A percentile compares a stretch with the other conserved stretches of the same genome.
These are phyloP conservation scores for Caulochytrium protostelioides DNA, from an alignment of 371 early-diverging fungal species.

Conservation along the genomic window DNA sequence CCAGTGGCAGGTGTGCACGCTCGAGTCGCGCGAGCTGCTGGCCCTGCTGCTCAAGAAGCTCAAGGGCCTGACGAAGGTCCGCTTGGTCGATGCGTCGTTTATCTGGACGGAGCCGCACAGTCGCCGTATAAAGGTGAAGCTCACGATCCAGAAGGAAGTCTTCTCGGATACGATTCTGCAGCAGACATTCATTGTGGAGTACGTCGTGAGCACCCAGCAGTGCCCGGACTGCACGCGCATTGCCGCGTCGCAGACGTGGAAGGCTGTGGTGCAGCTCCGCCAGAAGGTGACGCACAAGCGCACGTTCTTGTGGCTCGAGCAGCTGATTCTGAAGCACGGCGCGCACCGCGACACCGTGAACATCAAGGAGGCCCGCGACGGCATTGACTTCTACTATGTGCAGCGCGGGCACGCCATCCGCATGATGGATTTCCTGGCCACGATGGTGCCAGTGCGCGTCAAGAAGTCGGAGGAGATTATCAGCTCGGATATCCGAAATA, in stretches of 20 bases:
- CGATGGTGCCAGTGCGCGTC: conserved; percentile 61
- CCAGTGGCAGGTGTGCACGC: conserved; percentile 68
- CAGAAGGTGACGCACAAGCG: conserved; percentile 92
- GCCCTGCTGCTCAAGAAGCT: conserved; percentile 84
- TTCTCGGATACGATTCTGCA: conserved; percentile 85
- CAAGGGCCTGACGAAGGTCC: conserved; percentile 69
- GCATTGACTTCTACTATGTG: conserved; percentile 97
- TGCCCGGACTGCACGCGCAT: conserved; percentile 95
- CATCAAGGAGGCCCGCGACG: conserved; percentile 93
- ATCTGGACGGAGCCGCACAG: conserved; percentile 98
- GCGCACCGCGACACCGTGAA: conserved; percentile 91
- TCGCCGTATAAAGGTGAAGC: conserved; percentile 77
- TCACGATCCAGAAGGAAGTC: conserved; percentile 95
- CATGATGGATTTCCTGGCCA: conserved; percentile 84
- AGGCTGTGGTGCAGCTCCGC: conserved; percentile 93
- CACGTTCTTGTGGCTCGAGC: conserved; percentile 96
- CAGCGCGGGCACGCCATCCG: conserved; percentile 75
- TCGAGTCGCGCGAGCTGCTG: conserved; percentile 86
- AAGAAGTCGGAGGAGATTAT: conserved; percentile 92
- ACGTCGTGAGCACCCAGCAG: conserved; percentile 73
- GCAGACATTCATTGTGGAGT: conserved; percentile 91
- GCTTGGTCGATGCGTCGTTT: conserved; percentile 93
- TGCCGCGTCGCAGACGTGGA: conserved; percentile 98
- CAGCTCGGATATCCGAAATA: conserved; percentile 83
- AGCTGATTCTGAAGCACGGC: conserved; percentile 92